Conservation (phyloP, 2,329 filamentous ascomycete species). For the Fonsecaea erecta region DNA sequence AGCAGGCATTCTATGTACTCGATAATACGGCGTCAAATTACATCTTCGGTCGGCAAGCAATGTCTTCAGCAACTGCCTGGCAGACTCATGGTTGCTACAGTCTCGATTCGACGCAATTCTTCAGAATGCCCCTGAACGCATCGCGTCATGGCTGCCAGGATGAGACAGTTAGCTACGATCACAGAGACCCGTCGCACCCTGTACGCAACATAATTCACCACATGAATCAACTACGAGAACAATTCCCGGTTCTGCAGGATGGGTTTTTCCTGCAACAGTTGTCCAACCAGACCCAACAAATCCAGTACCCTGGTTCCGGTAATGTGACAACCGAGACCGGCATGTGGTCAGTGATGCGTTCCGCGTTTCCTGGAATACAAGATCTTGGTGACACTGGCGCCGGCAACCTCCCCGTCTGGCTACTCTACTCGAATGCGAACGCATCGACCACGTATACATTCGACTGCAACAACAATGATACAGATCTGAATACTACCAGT, state of each 20-base stretch:
- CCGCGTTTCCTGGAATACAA: constrained; percentile 57
- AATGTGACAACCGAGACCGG: constrained; percentile 60
- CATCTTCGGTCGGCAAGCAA: constrained; percentile 67
- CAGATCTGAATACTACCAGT: constrained; percentile 42
- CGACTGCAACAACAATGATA: constrained; percentile 57
- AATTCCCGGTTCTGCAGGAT: constrained; percentile 64
- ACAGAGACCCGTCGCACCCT: constrained; percentile 66
- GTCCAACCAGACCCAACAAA: constrained; percentile 60
- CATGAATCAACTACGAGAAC: constrained; percentile 64
- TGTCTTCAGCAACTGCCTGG: constrained; percentile 67
- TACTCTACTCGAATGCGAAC: constrained; percentile 54
- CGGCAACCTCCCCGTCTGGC: constrained; percentile 50
- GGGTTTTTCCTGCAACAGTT: constrained; percentile 61
- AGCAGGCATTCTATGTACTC: constrained; percentile 67
- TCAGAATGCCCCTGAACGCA: constrained; percentile 61
- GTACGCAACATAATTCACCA: constrained; percentile 65
- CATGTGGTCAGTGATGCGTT: constrained; percentile 65
- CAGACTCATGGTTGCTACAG: constrained; percentile 68
- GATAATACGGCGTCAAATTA: constrained; percentile 69
- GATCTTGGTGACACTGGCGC: constrained; percentile 48
- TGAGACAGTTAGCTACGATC: constrained; percentile 59
- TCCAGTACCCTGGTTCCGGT: constrained; percentile 58
- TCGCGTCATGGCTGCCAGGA: constrained; percentile 57
- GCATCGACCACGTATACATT: constrained; percentile 60
- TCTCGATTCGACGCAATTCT: constrained; percentile 61